Base-by-base conservation (phyloP, 768 basidiomycete species). In the Suillus weaverae region DNA sequence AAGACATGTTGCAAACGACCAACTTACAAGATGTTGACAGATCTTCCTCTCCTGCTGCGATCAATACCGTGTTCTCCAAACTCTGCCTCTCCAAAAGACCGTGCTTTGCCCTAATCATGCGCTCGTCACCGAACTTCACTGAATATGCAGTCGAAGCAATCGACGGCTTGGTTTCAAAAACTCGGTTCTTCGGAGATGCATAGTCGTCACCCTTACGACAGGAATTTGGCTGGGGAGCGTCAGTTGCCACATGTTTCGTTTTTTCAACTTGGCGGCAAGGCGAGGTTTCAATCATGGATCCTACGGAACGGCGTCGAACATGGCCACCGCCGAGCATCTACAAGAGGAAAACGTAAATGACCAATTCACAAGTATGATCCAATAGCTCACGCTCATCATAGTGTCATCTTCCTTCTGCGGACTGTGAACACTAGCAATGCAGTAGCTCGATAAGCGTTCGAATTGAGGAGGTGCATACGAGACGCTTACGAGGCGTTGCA, bases 261-360 rank as follows among this genome's bases (percentile, higher is more conserved):
- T 90, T 89, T 68, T 89, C 88, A 9, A 84, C 81, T 46, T 86
- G 83, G 22, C 85, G 80, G 63, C 88, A 91, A 0, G 91, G 91
- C 2, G 91, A 93, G 3, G 81, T 81, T n/a, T 88, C 86, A 20
- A 90, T 85, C 57, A 84, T 77, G 0, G 89, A 89, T 14, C 84
- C 86, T 11, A 91, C 79, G 0, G 92, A 92, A 14, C 81, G 78
- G 38, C 91, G 86, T 36, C 88, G 86, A 60, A 90, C 86, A 61
- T 86, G 89, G 3, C 89, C 91, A 61, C 90, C 92, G 56, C 89
- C 91, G 38, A 93, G 78, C 91, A 94, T 92, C 89, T 91, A 65
- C 1, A 41, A 7, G n/a, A 54, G 10, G 32, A 46, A 64, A 33
- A 64, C 61, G 32, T 13, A 14, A 66, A 62, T 26, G 57, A 35